Percentiles rank a stretch among this genome's conserved stretches.
phyloP scores from a whole-genome alignment of 352 stramenopile species.

The Phytophthora agathidicida region DNA sequence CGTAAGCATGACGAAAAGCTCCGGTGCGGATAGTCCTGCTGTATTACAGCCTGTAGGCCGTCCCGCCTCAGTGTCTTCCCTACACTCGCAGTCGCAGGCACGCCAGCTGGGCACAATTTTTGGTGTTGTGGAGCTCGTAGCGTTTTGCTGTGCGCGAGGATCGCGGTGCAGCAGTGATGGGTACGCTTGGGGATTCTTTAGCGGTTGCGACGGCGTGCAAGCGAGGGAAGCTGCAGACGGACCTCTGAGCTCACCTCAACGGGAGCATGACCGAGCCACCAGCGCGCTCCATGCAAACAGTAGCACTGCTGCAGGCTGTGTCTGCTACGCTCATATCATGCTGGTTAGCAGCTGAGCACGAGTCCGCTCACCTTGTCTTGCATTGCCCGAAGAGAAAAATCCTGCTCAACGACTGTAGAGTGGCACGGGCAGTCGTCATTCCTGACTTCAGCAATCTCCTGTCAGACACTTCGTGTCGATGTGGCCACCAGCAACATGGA shows the following conservation, averaged over 20 bases:
- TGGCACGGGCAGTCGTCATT: not conserved
- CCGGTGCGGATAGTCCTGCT: too few species aligned
- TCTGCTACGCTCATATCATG: too few species aligned
- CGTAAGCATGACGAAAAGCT: too few species aligned
- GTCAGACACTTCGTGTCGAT: slow-evolving; percentile 14
- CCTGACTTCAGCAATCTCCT: slow-evolving; percentile 1
- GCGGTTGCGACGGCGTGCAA: slow-evolving; percentile 2
- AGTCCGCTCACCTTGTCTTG: too few species aligned
- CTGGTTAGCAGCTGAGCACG: too few species aligned
- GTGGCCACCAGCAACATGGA: slow-evolving; percentile 5
- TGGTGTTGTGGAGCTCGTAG: not conserved
- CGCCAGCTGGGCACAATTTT: not conserved
- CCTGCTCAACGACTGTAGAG: not conserved
- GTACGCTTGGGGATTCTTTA: slow-evolving; percentile 24
- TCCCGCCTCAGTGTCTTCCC: slow-evolving; percentile 5
- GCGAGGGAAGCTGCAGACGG: slow-evolving; percentile 7
- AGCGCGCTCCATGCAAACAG: too few species aligned
- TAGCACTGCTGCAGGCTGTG: too few species aligned
- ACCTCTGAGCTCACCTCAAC: slow-evolving; percentile 4
- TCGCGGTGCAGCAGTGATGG: not conserved
- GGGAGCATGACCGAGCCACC: not conserved
- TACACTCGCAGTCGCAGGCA: too few species aligned
- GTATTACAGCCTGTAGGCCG: not conserved
- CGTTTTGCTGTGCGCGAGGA: slow-evolving; percentile 23
- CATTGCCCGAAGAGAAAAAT: slow-evolving; percentile 1